A percentile compares a stretch with the other conserved stretches of the same genome.
phyloP scores from a whole-genome alignment of 176 grass and related monocot species.

The Alloteropsis semialata region DNA sequence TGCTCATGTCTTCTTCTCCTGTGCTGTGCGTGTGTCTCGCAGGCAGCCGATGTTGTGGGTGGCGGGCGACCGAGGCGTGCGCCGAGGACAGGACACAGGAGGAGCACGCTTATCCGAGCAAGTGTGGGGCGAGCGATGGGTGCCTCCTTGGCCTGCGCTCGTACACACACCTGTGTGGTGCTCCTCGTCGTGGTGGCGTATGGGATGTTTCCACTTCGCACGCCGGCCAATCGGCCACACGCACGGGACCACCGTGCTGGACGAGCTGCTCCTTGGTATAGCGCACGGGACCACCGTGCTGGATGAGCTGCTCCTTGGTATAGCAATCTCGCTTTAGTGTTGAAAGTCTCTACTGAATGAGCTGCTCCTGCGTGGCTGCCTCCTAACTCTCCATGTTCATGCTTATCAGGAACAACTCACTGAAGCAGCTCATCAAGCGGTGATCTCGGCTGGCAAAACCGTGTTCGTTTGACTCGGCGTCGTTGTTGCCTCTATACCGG shows the following conservation, averaged over 20 bases:
- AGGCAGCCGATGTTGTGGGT: background rate
- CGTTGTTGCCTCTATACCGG: background rate
- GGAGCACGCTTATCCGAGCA: conserved; percentile 29
- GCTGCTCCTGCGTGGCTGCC: background rate
- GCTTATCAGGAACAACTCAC: background rate
- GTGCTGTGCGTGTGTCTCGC: conserved; percentile 4
- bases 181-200: conserved; percentile 13
- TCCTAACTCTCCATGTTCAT: background rate
- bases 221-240: background rate
- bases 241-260: conserved; percentile 34
- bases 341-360: too few relatives aligned
- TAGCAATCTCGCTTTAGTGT: too few relatives aligned
- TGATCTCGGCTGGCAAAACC: background rate
- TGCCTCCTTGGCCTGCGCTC: conserved; percentile 20
- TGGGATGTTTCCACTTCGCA: conserved; percentile 19
- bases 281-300: too few relatives aligned
- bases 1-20: conserved; percentile 4
- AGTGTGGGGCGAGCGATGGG: conserved; percentile 24
- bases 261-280: too few relatives aligned
- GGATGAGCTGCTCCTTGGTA: too few relatives aligned
- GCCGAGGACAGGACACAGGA: conserved; percentile 2
- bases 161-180: conserved; percentile 18
- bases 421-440: background rate
- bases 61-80: conserved; percentile 1
- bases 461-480: background rate